Conservation (phyloP, 2,329 filamentous ascomycete species). For the Trichoderma guizhouense region DNA sequence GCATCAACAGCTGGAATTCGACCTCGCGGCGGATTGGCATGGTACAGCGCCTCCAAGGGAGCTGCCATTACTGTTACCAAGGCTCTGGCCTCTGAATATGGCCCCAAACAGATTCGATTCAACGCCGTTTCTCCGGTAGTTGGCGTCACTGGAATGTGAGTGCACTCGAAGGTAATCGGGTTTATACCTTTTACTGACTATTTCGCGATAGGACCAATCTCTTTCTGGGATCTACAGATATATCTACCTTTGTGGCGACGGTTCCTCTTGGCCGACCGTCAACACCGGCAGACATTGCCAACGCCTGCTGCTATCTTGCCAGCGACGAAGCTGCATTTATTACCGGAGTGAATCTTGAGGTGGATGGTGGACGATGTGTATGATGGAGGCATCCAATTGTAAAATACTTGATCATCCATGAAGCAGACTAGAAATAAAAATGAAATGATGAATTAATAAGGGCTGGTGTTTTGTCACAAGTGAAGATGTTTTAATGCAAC, state of each 20-base stretch:
- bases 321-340: slow-evolving; percentile 71
- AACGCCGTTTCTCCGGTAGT: slow-evolving; percentile 69
- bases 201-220: slow-evolving; percentile 34
- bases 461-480: not conserved
- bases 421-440: not conserved
- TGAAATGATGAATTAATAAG: not conserved
- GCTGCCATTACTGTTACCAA: slow-evolving; percentile 59
- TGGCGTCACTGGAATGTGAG: slow-evolving; percentile 59
- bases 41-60: slow-evolving; percentile 69
- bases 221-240: slow-evolving; percentile 59
- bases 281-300: slow-evolving; percentile 63
- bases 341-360: slow-evolving; percentile 66
- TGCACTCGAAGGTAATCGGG: not conserved
- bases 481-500: not conserved
- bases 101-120: slow-evolving; percentile 67
- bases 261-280: slow-evolving; percentile 54
- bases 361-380: slow-evolving; percentile 30
- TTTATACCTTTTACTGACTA: not conserved
- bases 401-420: not conserved
- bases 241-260: slow-evolving; percentile 50
- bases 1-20: slow-evolving; percentile 60
- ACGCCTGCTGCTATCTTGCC: slow-evolving; percentile 66
- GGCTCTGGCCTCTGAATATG: slow-evolving; percentile 68
- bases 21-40: slow-evolving; percentile 61
- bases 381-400: not conserved